Conservation (phyloP, 2,329 filamentous ascomycete genomes). For the Hypoxylon sp. region DNA sequence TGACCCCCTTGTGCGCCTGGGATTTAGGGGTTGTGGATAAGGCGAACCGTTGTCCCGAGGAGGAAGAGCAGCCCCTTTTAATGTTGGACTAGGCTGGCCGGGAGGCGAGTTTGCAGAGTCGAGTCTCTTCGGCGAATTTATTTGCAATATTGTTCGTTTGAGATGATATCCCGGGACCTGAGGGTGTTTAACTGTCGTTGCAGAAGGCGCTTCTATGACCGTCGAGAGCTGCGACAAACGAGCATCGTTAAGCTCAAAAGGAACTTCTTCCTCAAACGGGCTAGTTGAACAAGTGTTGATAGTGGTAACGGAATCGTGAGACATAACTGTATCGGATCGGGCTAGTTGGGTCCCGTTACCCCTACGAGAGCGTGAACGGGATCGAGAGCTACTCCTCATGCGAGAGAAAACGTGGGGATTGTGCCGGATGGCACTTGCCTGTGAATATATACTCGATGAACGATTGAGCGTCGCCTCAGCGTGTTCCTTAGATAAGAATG, state of each 20-base stretch:
- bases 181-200: constrained; percentile 55
- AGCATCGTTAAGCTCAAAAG: constrained; percentile 52
- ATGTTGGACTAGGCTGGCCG: constrained; percentile 61
- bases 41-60: constrained; percentile 44
- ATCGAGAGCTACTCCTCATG: constrained; percentile 44
- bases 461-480: constrained; percentile 47
- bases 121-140: constrained; percentile 55
- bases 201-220: constrained; percentile 63
- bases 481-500: constrained; percentile 50
- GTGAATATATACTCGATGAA: constrained; percentile 58
- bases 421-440: constrained; percentile 49
- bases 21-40: constrained; percentile 50
- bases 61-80: constrained; percentile 54
- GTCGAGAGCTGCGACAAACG: constrained; percentile 61
- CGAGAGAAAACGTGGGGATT: constrained; percentile 26
- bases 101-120: constrained; percentile 55
- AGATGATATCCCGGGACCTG: constrained; percentile 49
- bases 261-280: constrained; percentile 53
- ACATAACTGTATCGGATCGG: constrained; percentile 52
- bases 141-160: constrained; percentile 50
- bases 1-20: constrained; percentile 37
- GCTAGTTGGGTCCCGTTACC: constrained; percentile 35
- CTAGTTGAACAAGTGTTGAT: constrained; percentile 54
- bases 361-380: constrained; percentile 44
- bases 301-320: constrained; percentile 57